Evolutionary conservation across 345 rosid species (phyloP).

Genomic region (Aurinia saxatilis): DNA sequence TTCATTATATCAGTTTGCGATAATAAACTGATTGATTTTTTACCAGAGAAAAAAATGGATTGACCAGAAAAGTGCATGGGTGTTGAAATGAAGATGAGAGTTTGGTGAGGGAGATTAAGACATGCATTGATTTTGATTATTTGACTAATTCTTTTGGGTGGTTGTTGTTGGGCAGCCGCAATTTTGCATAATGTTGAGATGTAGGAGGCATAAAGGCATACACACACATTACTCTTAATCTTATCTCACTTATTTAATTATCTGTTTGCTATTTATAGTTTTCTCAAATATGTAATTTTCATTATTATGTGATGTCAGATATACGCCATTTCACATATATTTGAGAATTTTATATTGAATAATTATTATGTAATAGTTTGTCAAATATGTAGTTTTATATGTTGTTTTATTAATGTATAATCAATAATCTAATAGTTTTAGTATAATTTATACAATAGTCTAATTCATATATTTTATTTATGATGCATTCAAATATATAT

Average conservation of each 20-base stretch:
- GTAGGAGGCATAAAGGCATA: constrained; percentile 22
- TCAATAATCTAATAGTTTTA: too few species aligned
- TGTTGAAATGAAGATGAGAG: constrained; percentile 9
- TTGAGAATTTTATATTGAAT: too few species aligned
- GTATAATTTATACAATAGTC: too few species aligned
- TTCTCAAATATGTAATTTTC: background rate
- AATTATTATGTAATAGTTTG: too few species aligned
- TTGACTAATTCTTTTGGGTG: constrained; percentile 18
- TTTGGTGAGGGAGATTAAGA: constrained; percentile 19
- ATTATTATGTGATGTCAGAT: background rate
- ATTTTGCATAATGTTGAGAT: constrained; percentile 25
- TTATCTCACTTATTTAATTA: background rate
- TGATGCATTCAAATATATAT: too few species aligned
- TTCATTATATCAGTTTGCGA: too few species aligned
- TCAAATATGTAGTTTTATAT: too few species aligned
- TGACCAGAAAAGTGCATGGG: background rate
- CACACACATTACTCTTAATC: background rate
- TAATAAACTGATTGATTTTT: too few species aligned
- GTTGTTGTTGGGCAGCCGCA: constrained; percentile 29
- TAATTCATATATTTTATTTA: too few species aligned
- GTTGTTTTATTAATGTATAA: too few species aligned
- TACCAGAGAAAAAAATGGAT: background rate
- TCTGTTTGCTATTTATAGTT: background rate
- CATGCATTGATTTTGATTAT: constrained; percentile 15
- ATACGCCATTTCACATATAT: background rate